Evolutionary conservation across 805 yeast species (phyloP), one percentile per base, ranked within the genome.

Genomic region (Metschnikowia reukaufii): DNA sequence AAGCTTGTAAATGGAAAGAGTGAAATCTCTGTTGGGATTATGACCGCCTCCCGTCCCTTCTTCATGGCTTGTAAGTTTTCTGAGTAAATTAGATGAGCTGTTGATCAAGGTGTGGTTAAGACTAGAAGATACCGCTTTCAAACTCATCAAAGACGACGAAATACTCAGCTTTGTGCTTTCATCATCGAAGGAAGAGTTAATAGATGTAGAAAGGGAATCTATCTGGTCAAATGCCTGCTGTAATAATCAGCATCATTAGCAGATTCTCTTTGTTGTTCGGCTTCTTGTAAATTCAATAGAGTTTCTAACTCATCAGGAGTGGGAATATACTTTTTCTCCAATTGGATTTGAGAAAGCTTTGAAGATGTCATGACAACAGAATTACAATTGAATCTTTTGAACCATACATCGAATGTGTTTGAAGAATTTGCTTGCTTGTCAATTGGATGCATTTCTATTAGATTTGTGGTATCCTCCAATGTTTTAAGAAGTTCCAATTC

Each of bases 291-390:
- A 9, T 46, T 48, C 10, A 69, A 44, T 10, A 67, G 33, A 1
- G 27, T n/a, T 12, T 35, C 46, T 29, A 49, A 25, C 4, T 31
- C 39, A 3, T 38, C 42, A 9, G 47, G 36, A 19, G 13, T 17
- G 8, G 19, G 19, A 6, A 27, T 3, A 5, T 16, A 3, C 21
- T 18, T 4, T 8, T 13, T 12, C 12, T 16, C 8, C 4, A n/a
- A 13, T 9, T 10, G 37, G 38, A 17, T 4, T 9, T 23, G 43
- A 15, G 36, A 12, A 18, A 39, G 39, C 17, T 34, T 40, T 7
- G 75, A 70, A 0, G 74, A 62, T n/a, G 62, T 71, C 42, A 56
- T 38, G 10, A 70, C 51, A 2, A 70, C 76, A 0, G 75, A 70
- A 32, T 53, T 45, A 4, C 38, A 31, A 50, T 70, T 71, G 49